A percentile compares a stretch with the other conserved stretches of the same genome.
Evolutionary conservation across 345 rosid genomes (phyloP).

Genomic region (Psidium guajava): DNA sequence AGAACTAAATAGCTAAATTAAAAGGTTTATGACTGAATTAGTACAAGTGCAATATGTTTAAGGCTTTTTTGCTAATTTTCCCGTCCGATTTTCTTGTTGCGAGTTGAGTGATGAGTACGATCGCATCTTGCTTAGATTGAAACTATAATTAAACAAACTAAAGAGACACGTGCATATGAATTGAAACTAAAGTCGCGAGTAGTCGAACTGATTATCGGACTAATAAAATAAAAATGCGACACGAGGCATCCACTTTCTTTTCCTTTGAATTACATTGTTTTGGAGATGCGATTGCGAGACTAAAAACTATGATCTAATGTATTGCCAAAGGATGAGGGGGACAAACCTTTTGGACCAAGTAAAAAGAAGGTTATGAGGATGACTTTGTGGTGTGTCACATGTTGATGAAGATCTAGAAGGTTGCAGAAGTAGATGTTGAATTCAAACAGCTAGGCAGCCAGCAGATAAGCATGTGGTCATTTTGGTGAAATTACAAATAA

Average conservation of each 20-base stretch:
- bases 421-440: not conserved
- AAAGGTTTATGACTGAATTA: no score
- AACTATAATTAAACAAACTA: not conserved
- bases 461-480: not conserved
- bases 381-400: not conserved
- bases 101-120: fast-evolving
- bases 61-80: no score
- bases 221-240: not conserved
- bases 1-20: no score
- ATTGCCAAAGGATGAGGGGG: not conserved
- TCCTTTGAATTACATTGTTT: not conserved
- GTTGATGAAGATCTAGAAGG: not conserved
- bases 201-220: not conserved
- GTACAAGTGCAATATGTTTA: no score
- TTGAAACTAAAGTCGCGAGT: not conserved
- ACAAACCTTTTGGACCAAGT: not conserved
- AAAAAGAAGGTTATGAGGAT: not conserved
- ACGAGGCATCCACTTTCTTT: not conserved
- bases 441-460: not conserved
- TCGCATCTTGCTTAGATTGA: not conserved
- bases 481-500: not conserved
- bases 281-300: not conserved
- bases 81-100: not conserved
- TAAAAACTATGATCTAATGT: not conserved
- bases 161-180: not conserved